These are phyloP conservation scores for Penicillium desertorum DNA, from an alignment of 495 filamentous ascomycete genomes.

Conservation along the genomic window DNA sequence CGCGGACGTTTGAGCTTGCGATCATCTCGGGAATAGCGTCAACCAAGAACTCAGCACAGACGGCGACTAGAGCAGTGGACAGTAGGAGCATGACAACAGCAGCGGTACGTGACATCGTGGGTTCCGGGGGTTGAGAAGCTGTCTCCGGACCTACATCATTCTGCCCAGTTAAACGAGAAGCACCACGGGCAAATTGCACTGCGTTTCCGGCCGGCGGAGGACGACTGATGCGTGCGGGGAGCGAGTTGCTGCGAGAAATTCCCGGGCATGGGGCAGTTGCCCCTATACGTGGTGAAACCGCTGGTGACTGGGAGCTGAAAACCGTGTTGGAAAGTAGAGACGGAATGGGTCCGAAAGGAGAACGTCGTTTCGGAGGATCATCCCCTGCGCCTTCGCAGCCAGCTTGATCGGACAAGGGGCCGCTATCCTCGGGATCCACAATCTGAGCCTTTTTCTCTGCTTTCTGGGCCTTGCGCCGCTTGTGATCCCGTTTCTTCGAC, in stretches of 20 bases:
- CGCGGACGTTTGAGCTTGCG: constrained; percentile 58
- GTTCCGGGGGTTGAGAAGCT: constrained; percentile 46
- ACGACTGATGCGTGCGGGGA: constrained; percentile 68
- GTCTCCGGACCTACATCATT: constrained; percentile 31
- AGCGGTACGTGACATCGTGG: constrained; percentile 68
- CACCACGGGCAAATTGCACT: constrained; percentile 42
- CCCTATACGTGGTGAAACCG: constrained; percentile 39
- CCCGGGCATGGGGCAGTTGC: constrained; percentile 45
- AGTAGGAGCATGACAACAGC: constrained; percentile 72
- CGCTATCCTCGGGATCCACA: background rate
- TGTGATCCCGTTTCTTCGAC: constrained; percentile 30
- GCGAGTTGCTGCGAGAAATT: constrained; percentile 74
- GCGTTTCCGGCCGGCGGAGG: constrained; percentile 39
- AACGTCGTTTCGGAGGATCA: constrained; percentile 29
- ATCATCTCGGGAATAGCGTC: constrained; percentile 76
- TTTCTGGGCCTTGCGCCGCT: constrained; percentile 32
- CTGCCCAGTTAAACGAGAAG: constrained; percentile 30
- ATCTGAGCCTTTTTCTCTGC: constrained; percentile 15
- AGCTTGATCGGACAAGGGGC: background rate
- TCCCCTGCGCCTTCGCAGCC: constrained; percentile 15
- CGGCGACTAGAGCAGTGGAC: constrained; percentile 75
- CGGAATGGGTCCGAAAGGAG: constrained; percentile 53
- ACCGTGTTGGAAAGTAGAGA: constrained; percentile 65
- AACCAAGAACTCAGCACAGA: constrained; percentile 87
- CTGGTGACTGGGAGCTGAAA: constrained; percentile 50